Evolutionary conservation across 495 filamentous ascomycete species (phyloP), one percentile per base, ranked within the genome.

Genomic region (Geopyxis carbonaria): DNA sequence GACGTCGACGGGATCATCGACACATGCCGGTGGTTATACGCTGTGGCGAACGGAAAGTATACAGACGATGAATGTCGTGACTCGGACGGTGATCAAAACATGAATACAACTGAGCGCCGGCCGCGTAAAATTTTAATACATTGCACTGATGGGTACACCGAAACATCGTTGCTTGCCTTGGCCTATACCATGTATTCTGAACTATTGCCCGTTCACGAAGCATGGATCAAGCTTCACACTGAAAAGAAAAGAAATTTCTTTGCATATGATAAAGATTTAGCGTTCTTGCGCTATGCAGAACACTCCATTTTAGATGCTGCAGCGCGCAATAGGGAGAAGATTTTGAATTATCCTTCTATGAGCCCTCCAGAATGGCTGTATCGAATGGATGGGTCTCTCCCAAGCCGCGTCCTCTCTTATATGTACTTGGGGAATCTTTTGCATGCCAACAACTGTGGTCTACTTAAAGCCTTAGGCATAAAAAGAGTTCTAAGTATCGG

Each of bases 131-230:
- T 94, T 21, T 66, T 94, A 22, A 81, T 97, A 23, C 84, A 94
- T 57, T 94, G 89, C 57, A 73, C 76, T 1, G 89, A 97, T 60
- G 89, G 89, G 18, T 97, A 97, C 57, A 97, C 89, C 5, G 89
- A 97, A 54, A 86, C 78, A 6, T 81, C 87, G 1, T 61, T 95
- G 37, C 65, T 97, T 3, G 83, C 67, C 8, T 68, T 95, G 23
- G 80, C 87, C 15, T 97, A 94, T 58, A 78, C 74, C 57, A 92
- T 87, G 69, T 95, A 80, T 56, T 74, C 80, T 21, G 78, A 91
- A 40, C 80, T 80, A 4, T 63, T 78, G 6, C 74, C 87, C 0
- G 71, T 80, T 0, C 76, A 83, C 22, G 70, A 78, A 10, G 87
- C 89, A 13, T 94, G 86, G 86, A 64, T 94, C 11, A 65, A 72